Conservation (phyloP, 257 asterid genomes). For the Scutellaria minor region DNA sequence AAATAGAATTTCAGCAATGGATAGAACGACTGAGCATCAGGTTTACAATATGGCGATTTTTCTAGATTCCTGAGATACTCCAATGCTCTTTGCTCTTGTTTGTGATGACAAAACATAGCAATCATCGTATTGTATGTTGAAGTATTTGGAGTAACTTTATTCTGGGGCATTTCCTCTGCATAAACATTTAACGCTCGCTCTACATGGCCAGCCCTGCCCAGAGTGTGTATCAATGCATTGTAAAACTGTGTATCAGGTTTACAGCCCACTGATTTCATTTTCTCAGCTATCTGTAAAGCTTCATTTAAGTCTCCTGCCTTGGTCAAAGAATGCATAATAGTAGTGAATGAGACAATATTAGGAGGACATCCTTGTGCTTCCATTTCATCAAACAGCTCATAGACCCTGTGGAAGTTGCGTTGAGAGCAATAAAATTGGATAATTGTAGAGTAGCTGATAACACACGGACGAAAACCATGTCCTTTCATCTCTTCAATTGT, state of each 20-base stretch:
- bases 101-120: constrained; percentile 74
- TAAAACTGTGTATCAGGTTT: constrained; percentile 71
- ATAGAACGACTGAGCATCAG: constrained; percentile 76
- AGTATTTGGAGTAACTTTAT: constrained; percentile 58
- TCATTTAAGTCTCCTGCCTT: constrained; percentile 60
- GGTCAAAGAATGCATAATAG: constrained; percentile 70
- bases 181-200: constrained; percentile 60
- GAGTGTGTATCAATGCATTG: constrained; percentile 71
- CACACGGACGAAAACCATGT: constrained; percentile 64
- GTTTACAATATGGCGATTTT: constrained; percentile 64
- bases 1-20: constrained; percentile 51
- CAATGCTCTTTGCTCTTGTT: constrained; percentile 55
- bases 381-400: constrained; percentile 85
- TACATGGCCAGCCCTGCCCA: constrained; percentile 59
- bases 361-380: constrained; percentile 54
- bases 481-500: constrained; percentile 93
- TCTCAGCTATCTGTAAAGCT: constrained; percentile 62
- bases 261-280: constrained; percentile 63
- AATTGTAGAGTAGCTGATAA: constrained; percentile 44
- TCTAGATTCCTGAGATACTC: constrained; percentile 59
- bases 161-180: constrained; percentile 57
- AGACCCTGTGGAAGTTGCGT: constrained; percentile 52
- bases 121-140: constrained; percentile 85
- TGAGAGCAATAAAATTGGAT: constrained; percentile 67
- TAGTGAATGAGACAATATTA: constrained; percentile 55